These are phyloP conservation scores for Metarhizium humberi DNA, from an alignment of 2,329 filamentous ascomycete species.

Conservation along the genomic window DNA sequence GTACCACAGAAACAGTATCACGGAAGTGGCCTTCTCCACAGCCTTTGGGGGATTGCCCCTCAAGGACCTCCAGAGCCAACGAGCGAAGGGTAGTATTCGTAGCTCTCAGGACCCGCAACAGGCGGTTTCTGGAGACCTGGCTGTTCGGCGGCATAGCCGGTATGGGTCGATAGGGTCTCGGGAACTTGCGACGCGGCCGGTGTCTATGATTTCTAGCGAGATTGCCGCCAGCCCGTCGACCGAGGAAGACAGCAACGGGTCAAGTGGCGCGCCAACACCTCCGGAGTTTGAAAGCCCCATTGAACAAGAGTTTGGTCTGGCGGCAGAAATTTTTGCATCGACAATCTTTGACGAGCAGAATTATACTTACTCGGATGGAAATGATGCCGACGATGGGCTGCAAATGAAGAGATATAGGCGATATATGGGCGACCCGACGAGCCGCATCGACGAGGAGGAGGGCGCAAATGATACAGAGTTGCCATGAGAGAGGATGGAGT, in stretches of 20 bases:
- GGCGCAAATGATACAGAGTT: conserved; percentile 8
- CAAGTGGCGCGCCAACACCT: conserved; percentile 23
- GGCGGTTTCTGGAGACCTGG: not conserved
- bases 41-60: conserved; percentile 29
- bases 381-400: conserved; percentile 23
- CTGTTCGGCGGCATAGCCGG: conserved; percentile 4
- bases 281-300: conserved; percentile 25
- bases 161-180: conserved; percentile 5
- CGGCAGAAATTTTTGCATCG: conserved; percentile 12
- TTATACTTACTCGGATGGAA: conserved; percentile 20
- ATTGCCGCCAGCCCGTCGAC: conserved; percentile 25
- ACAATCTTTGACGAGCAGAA: conserved; percentile 16
- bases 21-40: conserved; percentile 19
- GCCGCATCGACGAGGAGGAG: conserved; percentile 29
- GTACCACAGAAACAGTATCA: conserved; percentile 11
- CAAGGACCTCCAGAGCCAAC: conserved; percentile 19
- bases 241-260: conserved; percentile 24
- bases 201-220: conserved; percentile 22
- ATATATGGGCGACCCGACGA: conserved; percentile 23
- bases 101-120: conserved; percentile 6
- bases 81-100: conserved; percentile 13
- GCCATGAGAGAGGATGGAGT: not conserved
- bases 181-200: conserved; percentile 5
- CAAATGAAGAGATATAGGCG: conserved; percentile 26
- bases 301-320: conserved; percentile 16